phyloP scores from a whole-genome alignment of 1,284 basidiomycete genomes.

The Athelia psychrophila region DNA sequence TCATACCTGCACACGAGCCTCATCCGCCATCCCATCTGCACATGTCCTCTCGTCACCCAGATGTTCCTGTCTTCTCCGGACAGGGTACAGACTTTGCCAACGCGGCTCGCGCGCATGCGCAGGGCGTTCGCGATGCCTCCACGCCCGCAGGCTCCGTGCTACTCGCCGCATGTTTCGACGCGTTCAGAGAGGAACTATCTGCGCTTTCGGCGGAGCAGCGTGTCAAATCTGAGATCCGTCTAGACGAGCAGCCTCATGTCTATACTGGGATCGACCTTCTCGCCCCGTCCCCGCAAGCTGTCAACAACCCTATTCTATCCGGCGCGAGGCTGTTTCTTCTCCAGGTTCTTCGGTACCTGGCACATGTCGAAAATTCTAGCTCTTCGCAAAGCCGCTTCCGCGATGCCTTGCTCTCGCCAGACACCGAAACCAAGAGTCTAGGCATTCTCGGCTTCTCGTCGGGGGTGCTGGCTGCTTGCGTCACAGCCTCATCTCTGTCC shows the following conservation, averaged over 20 bases:
- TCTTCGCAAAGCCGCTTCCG: constrained; percentile 19
- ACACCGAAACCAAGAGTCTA: constrained; percentile 30
- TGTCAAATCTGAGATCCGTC: constrained; percentile 33
- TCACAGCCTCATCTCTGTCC: constrained; percentile 44
- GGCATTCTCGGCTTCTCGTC: constrained; percentile 63
- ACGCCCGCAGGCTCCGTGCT: constrained; percentile 37
- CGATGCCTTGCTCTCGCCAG: constrained; percentile 32
- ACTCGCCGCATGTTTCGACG: constrained; percentile 46
- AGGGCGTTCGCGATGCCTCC: constrained; percentile 37
- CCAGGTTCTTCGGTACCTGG: constrained; percentile 53
- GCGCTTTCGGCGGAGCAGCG: constrained; percentile 37
- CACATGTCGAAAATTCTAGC: constrained; percentile 30
- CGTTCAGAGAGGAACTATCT: constrained; percentile 46
- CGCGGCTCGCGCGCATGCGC: constrained; percentile 30
- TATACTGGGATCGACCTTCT: constrained; percentile 35
- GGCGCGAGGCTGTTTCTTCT: constrained; percentile 46
- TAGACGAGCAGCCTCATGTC: constrained; percentile 33
- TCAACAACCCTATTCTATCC: constrained; percentile 48
- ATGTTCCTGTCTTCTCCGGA: constrained; percentile 52
- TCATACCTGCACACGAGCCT: no score
- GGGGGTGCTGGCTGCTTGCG: constrained; percentile 56
- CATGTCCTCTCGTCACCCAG: constrained; percentile 7
- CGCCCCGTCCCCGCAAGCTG: constrained; percentile 27
- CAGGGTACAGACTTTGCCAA: constrained; percentile 44
- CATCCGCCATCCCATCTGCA: no score